Conservation (phyloP, 768 basidiomycete species). For the Cyclocybe cylindracea region DNA sequence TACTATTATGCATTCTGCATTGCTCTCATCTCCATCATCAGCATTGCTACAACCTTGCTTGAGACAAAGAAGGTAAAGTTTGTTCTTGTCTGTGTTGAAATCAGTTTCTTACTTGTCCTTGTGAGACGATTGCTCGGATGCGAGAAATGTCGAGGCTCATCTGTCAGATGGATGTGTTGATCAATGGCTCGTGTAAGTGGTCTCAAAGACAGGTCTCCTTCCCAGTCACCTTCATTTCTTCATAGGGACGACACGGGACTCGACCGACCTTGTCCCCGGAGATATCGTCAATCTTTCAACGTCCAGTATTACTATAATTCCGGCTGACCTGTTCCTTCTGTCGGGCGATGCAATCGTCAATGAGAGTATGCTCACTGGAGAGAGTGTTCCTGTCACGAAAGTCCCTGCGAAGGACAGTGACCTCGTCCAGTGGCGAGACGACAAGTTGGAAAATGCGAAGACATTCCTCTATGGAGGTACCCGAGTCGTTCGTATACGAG, state of each 20-base stretch:
- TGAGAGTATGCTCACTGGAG: constrained; percentile 99
- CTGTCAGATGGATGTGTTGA: constrained; percentile 71
- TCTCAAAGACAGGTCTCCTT: not conserved
- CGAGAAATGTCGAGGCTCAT: constrained; percentile 92
- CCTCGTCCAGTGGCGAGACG: constrained; percentile 67
- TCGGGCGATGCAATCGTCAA: constrained; percentile 98
- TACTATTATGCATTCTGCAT: constrained; percentile 98
- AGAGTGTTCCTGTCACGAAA: constrained; percentile 97
- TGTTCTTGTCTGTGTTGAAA: not conserved
- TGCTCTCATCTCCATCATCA: constrained; percentile 83
- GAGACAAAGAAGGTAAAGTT: constrained; percentile 86
- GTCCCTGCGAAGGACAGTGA: constrained; percentile 79
- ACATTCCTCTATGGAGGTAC: constrained; percentile 91
- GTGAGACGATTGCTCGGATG: constrained; percentile 89
- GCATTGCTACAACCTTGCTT: constrained; percentile 81
- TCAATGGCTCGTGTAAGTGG: constrained; percentile 70
- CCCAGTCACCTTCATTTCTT: constrained; percentile 2
- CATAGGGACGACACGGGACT: constrained; percentile 72
- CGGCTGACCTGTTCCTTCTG: constrained; percentile 89
- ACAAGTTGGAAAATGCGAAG: constrained; percentile 73
- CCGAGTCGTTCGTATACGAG: constrained; percentile 83
- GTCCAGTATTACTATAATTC: constrained; percentile 70
- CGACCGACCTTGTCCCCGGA: constrained; percentile 83
- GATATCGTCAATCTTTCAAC: constrained; percentile 90
- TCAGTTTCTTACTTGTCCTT: constrained; percentile 2